Conservation (phyloP, 306 rosid genomes). For the Vigna reflexopilosa region DNA sequence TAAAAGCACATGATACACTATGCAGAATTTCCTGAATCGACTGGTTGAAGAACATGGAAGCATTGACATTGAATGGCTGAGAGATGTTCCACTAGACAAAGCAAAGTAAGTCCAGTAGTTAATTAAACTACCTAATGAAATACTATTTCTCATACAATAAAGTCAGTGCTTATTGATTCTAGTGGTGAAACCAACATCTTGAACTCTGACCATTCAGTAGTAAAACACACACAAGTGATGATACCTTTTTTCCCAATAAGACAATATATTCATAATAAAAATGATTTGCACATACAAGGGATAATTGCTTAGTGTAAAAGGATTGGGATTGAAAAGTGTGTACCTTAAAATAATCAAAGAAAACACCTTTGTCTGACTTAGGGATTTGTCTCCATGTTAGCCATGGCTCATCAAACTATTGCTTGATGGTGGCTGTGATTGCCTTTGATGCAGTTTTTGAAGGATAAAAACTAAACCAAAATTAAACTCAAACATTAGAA, state of each 20-base stretch:
- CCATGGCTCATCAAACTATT: too few relatives aligned
- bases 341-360: too few relatives aligned
- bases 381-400: too few relatives aligned
- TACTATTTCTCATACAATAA: conserved; percentile 20
- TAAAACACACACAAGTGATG: conserved; percentile 13
- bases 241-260: conserved; percentile 12
- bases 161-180: conserved; percentile 28
- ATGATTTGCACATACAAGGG: conserved; percentile 64
- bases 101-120: conserved; percentile 75
- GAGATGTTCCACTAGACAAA: conserved; percentile 94
- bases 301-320: conserved; percentile 88
- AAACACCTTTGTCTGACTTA: too few relatives aligned
- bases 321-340: too few relatives aligned
- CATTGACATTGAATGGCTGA: conserved; percentile 91
- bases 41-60: conserved; percentile 85
- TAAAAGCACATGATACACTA: conserved; percentile 55
- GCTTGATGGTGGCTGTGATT: too few relatives aligned
- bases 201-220: conserved; percentile 33
- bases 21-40: conserved; percentile 88
- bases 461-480: too few relatives aligned
- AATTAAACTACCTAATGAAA: conserved; percentile 40
- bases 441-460: too few relatives aligned
- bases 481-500: too few relatives aligned
- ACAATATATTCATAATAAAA: conserved; percentile 29
- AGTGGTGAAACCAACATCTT: conserved; percentile 28